Base-by-base conservation (phyloP, 1,139 yeast species). In the Torulaspora pretoriensis region DNA sequence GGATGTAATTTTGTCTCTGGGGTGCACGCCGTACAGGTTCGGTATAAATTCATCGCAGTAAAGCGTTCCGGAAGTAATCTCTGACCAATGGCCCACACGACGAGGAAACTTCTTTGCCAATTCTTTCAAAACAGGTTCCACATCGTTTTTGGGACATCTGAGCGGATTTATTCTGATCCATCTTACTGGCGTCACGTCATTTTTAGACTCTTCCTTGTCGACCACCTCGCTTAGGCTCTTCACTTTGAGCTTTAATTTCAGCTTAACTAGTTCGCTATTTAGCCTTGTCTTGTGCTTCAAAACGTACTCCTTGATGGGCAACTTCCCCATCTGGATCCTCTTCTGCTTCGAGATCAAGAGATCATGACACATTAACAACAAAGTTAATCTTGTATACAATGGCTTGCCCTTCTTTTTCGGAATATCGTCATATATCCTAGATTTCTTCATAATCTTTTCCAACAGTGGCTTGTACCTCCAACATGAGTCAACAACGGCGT, bases 321-420 rank as follows among this genome's bases (percentile, higher is more conserved):
- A 90, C 57, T 89, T 89, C 5, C 95, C 95, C 73, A 89, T 83
- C 60, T 88, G 94, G 47, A 92, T 85, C 50, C 97, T 70, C 8
- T 95, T 95, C 25, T 79, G 74, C 50, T 80, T 75, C 4, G 94
- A 78, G 49, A 92, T 75, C 6, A 92, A 65, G 47, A 89, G 69
- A 67, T 92, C 98, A 61, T 92, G 95, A 1, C 83, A 81, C 65
- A 92, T 68, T 13, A 92, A 47, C 38, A 57, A 35, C 69, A 51
- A 69, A 52, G 62, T 71, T 67, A 47, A 49, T 47, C 50, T 57
- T 42, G 54, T 47, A 40, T 51, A 63, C 37, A 53, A 41, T 9
- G 62, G 61, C 59, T 56, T 60, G 51, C 60, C 71, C 47, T 52
- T 68, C 65, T 70, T 79, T 67, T 73, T 81, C 5, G 68, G 65